Percentiles rank a stretch among this genome's conserved stretches.
phyloP scores from a whole-genome alignment of 208 protist genomes.

The Crithidia sp. region DNA sequence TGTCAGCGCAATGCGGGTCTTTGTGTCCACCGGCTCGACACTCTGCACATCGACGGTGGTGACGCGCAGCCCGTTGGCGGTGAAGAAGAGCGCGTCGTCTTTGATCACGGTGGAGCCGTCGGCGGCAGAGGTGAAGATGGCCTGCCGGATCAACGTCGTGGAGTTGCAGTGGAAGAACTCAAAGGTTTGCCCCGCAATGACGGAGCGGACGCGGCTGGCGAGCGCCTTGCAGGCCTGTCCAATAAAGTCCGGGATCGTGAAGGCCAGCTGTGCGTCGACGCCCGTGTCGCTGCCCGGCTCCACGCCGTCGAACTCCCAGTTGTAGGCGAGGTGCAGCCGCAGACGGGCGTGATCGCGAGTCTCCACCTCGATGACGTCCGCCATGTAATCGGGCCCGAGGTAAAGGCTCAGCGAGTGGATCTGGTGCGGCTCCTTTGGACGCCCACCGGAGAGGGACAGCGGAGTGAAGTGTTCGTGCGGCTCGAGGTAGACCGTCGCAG shows the following conservation, averaged over 20 bases:
- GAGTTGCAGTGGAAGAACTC: slow-evolving; percentile 97
- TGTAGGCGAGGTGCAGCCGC: slow-evolving; percentile 94
- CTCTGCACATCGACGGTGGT: slow-evolving; percentile 95
- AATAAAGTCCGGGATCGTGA: slow-evolving; percentile 96
- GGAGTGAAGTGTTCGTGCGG: slow-evolving; percentile 87
- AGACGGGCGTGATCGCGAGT: slow-evolving; percentile 96
- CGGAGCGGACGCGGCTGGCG: slow-evolving; percentile 92
- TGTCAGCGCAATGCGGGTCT: slow-evolving; percentile 83
- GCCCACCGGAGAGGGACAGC: slow-evolving; percentile 83
- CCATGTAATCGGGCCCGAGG: slow-evolving; percentile 96
- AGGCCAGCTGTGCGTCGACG: slow-evolving; percentile 55
- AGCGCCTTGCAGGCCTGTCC: slow-evolving; percentile 96
- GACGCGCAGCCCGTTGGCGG: slow-evolving; percentile 90
- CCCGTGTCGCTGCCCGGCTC: slow-evolving; percentile 2
- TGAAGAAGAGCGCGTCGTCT: slow-evolving; percentile 74
- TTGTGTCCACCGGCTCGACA: slow-evolving; percentile 92
- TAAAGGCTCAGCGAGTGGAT: slow-evolving; percentile 93
- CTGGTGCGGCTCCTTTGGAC: slow-evolving; percentile 78
- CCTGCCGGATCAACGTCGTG: slow-evolving; percentile 89
- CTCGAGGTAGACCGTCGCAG: slow-evolving; percentile 61
- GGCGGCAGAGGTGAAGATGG: slow-evolving; percentile 85
- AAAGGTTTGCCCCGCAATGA: slow-evolving; percentile 90
- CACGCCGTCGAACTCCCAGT: slow-evolving; percentile 93
- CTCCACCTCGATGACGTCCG: slow-evolving; percentile 93
- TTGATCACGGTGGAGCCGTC: slow-evolving; percentile 41